Percentiles rank a stretch among this genome's conserved stretches.
These are phyloP conservation scores for Ottelia alismoides DNA, from an alignment of 106 monocot species.

Conservation along the genomic window DNA sequence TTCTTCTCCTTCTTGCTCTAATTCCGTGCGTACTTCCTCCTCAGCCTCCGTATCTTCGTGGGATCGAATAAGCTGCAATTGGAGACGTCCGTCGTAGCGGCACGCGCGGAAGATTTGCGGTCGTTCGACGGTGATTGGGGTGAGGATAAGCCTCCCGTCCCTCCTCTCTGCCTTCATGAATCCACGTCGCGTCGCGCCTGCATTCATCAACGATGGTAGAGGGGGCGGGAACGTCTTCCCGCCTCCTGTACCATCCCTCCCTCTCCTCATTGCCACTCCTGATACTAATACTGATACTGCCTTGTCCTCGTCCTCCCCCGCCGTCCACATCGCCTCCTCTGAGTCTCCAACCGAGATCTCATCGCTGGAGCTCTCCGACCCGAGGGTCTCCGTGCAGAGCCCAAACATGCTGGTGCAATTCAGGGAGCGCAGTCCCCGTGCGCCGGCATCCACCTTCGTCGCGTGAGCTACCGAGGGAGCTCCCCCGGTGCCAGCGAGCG, in stretches of 20 bases:
- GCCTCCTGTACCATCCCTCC: too few relatives aligned
- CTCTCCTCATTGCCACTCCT: too few relatives aligned
- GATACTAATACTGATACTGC: too few relatives aligned
- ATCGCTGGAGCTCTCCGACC: constrained; percentile 9
- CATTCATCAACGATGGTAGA: not conserved
- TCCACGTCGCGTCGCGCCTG: not conserved
- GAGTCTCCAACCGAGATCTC: too few relatives aligned
- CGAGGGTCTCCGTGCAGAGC: constrained; percentile 14
- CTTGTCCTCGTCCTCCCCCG: too few relatives aligned
- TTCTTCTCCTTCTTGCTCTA: not conserved
- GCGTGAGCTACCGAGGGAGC: too few relatives aligned
- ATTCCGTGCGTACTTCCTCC: too few relatives aligned
- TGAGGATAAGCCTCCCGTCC: constrained; percentile 8
- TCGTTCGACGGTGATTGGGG: constrained; percentile 30
- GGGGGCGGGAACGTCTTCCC: too few relatives aligned
- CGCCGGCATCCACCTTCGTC: constrained; percentile 1
- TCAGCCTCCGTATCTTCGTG: not conserved
- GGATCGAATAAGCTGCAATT: constrained; percentile 16
- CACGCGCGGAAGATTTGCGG: constrained; percentile 40
- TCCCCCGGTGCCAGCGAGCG: too few relatives aligned
- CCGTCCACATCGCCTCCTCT: too few relatives aligned
- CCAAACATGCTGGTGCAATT: constrained; percentile 4
- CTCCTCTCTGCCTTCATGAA: constrained; percentile 6
- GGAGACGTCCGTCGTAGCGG: constrained; percentile 33
- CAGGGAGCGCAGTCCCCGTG: constrained; percentile 5